Evolutionary conservation across 768 basidiomycete species (phyloP).

Genomic region (Auricularia auricula-judae): DNA sequence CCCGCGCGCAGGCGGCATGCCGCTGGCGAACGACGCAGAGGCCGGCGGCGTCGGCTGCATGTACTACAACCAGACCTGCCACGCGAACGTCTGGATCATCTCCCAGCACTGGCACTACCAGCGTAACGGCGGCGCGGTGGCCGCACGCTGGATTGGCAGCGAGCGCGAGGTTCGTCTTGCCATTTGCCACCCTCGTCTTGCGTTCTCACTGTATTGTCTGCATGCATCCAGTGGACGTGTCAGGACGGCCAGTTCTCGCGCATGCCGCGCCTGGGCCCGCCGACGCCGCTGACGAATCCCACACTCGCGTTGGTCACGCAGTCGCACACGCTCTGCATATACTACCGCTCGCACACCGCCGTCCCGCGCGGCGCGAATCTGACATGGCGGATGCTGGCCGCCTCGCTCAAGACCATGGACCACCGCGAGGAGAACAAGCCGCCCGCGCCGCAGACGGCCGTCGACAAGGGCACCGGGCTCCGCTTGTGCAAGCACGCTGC

Average conservation of each 20-base stretch:
- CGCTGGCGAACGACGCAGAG: neutral
- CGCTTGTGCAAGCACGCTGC: neutral
- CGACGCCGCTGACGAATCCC: neutral
- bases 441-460: neutral
- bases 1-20: neutral
- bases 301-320: neutral
- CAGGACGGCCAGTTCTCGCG: neutral
- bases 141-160: neutral
- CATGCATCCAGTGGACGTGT: neutral
- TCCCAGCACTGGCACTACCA: neutral
- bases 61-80: neutral
- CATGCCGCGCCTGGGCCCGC: neutral
- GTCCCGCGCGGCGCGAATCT: neutral
- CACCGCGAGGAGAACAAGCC: neutral
- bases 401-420: neutral
- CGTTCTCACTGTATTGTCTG: no score
- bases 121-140: neutral
- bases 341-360: neutral
- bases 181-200: no score
- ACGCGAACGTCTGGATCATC: neutral
- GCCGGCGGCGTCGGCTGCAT: neutral
- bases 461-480: neutral
- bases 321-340: neutral
- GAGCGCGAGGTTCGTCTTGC: neutral
- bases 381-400: neutral